Percentiles rank a stretch among this genome's conserved stretches.
These are phyloP conservation scores for Chloropicon primus DNA, from an alignment of 139 green algal species.

Conservation along the genomic window DNA sequence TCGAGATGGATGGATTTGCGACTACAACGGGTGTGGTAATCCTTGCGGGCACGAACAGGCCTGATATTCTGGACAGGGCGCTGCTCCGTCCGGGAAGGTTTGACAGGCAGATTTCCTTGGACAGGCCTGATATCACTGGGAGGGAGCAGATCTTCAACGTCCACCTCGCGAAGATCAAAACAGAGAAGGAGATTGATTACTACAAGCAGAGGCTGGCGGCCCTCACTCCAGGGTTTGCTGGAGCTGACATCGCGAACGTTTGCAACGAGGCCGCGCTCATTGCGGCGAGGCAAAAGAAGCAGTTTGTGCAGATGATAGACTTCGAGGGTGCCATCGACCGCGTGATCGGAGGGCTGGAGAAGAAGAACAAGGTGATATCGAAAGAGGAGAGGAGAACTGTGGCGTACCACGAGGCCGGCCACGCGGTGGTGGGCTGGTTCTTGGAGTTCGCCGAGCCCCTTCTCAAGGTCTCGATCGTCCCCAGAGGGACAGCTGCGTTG, in stretches of 20 bases:
- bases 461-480: conserved; percentile 97
- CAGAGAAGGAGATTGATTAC: conserved; percentile 57
- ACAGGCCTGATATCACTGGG: conserved; percentile 90
- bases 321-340: conserved; percentile 94
- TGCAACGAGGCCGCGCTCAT: conserved; percentile 95
- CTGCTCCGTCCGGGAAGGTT: conserved; percentile 89
- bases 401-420: conserved; percentile 92
- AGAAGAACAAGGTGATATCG: conserved; percentile 94
- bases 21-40: conserved; percentile 87
- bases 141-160: conserved; percentile 92
- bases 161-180: conserved; percentile 71
- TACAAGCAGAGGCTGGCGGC: conserved; percentile 83
- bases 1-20: conserved; percentile 47
- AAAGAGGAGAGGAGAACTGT: conserved; percentile 84
- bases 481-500: conserved; percentile 78
- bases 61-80: conserved; percentile 95
- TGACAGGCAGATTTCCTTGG: conserved; percentile 92
- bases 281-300: conserved; percentile 48
- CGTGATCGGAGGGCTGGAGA: conserved; percentile 96
- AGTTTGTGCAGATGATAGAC: conserved; percentile 56
- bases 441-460: conserved; percentile 91
- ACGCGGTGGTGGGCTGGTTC: conserved; percentile 94
- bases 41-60: conserved; percentile 92
- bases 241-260: conserved; percentile 99
- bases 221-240: conserved; percentile 80